Conservation (phyloP, 2,329 filamentous ascomycete species). For the Penicillium concentricum region DNA sequence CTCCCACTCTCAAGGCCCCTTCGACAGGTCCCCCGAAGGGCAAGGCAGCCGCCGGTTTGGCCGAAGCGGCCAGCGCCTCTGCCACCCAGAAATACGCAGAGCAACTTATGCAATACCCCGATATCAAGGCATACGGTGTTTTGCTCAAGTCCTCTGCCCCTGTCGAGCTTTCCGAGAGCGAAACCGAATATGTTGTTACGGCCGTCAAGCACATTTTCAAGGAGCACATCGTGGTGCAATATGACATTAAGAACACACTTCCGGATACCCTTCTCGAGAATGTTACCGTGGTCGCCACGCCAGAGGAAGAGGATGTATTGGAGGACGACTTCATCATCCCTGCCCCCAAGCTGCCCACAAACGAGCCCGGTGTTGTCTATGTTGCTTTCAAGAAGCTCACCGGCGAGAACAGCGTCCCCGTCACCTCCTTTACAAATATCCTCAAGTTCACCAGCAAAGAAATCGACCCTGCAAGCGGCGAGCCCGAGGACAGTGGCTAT, state of each 20-base stretch:
- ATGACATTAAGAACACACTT: slow-evolving; percentile 96
- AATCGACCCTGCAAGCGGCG: slow-evolving; percentile 89
- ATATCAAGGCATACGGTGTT: slow-evolving; percentile 83
- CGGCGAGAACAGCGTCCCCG: slow-evolving; percentile 73
- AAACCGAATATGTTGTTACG: slow-evolving; percentile 94
- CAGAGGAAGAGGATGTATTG: slow-evolving; percentile 70
- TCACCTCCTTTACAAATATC: slow-evolving; percentile 81
- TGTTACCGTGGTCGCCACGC: slow-evolving; percentile 77
- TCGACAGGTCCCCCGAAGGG: slow-evolving; percentile 75
- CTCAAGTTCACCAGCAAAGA: slow-evolving; percentile 98
- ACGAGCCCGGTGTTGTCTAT: slow-evolving; percentile 90
- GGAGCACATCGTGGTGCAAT: slow-evolving; percentile 92
- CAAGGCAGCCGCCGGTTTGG: slow-evolving; percentile 59
- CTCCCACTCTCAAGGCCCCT: slow-evolving; percentile 90
- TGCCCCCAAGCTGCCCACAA: slow-evolving; percentile 74
- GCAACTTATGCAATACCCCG: slow-evolving; percentile 82
- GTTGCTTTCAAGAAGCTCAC: slow-evolving; percentile 86
- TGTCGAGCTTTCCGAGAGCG: slow-evolving; percentile 90
- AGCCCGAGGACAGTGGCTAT: slow-evolving; percentile 88
- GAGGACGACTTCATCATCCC: slow-evolving; percentile 92
- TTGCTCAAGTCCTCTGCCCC: slow-evolving; percentile 87
- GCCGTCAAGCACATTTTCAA: slow-evolving; percentile 98
- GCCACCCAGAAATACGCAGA: slow-evolving; percentile 85
- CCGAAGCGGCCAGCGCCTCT: slow-evolving; percentile 75
- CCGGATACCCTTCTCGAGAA: slow-evolving; percentile 87